phyloP scores from a whole-genome alignment of 345 rosid species.

The Aquilaria malaccensis region DNA sequence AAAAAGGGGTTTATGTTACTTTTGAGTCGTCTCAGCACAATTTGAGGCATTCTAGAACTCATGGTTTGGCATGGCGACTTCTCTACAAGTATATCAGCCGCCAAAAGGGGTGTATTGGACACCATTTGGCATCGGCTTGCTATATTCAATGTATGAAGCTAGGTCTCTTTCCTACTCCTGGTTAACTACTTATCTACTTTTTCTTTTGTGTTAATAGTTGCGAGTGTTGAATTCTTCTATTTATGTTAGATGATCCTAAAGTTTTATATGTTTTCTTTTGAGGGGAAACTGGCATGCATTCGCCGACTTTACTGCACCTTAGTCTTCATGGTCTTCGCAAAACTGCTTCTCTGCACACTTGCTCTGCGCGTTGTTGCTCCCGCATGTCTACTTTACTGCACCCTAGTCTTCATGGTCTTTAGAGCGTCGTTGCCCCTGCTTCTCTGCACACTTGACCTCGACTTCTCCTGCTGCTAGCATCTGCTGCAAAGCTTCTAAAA shows the following conservation, averaged over 20 bases:
- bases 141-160: slow-evolving; percentile 39
- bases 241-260: slow-evolving; percentile 32
- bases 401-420: slow-evolving; percentile 14
- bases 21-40: slow-evolving; percentile 30
- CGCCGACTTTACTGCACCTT: slow-evolving; percentile 54
- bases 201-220: slow-evolving; percentile 17
- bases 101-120: slow-evolving; percentile 32
- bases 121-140: slow-evolving; percentile 38
- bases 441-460: slow-evolving; percentile 14
- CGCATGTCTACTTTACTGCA: slow-evolving; percentile 14
- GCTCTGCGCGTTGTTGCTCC: slow-evolving; percentile 29
- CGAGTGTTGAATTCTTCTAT: slow-evolving; percentile 13
- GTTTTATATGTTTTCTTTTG: slow-evolving; percentile 52
- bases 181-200: slow-evolving; percentile 24
- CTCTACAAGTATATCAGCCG: slow-evolving; percentile 37
- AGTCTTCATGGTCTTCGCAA: slow-evolving; percentile 39
- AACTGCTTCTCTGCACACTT: slow-evolving; percentile 38
- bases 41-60: slow-evolving; percentile 37
- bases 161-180: slow-evolving; percentile 49
- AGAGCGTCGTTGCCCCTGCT: slow-evolving; percentile 23
- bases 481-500: slow-evolving; percentile 30
- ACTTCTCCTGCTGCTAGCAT: slow-evolving; percentile 16
- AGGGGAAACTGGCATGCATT: slow-evolving; percentile 53
- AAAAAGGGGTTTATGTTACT: slow-evolving; percentile 22
- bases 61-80: slow-evolving; percentile 41